Evolutionary conservation across 108 stramenopile genomes (phyloP).

Genomic region (Fragilariopsis cylindrus): DNA sequence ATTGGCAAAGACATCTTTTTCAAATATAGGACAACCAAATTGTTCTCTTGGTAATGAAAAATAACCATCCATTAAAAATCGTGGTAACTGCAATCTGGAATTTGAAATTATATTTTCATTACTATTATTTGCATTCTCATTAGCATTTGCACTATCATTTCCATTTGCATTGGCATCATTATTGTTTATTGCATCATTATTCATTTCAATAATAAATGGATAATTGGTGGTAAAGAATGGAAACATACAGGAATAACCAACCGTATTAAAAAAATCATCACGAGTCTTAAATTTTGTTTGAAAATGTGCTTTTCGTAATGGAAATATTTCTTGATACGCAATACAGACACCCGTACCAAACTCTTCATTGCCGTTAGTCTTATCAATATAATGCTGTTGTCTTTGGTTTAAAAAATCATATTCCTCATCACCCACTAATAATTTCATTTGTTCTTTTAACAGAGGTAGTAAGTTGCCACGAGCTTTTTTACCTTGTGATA

Average conservation of each 20-base stretch:
- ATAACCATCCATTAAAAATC: slow-evolving; percentile 79
- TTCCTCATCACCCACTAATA: slow-evolving; percentile 47
- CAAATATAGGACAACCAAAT: slow-evolving; percentile 83
- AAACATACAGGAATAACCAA: slow-evolving; percentile 70
- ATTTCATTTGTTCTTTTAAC: slow-evolving; percentile 50
- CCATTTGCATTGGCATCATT: not conserved
- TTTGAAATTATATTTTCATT: not conserved
- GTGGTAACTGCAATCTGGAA: slow-evolving; percentile 39
- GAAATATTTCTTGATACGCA: slow-evolving; percentile 74
- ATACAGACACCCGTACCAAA: slow-evolving; percentile 55
- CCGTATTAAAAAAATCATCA: slow-evolving; percentile 63
- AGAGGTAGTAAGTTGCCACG: slow-evolving; percentile 57
- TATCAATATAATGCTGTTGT: not conserved
- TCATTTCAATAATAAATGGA: slow-evolving; percentile 46
- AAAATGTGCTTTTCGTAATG: slow-evolving; percentile 48
- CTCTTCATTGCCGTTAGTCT: slow-evolving; percentile 19
- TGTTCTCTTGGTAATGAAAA: slow-evolving; percentile 71
- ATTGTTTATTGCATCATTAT: not conserved
- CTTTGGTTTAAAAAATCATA: slow-evolving; percentile 32
- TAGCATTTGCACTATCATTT: not conserved
- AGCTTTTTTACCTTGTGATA: slow-evolving; percentile 26
- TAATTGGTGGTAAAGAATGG: slow-evolving; percentile 75
- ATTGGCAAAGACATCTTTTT: not conserved
- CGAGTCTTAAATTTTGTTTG: slow-evolving; percentile 57
- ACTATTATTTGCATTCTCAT: no score